Evolutionary conservation across 1,284 basidiomycete species (phyloP).

Genomic region (Lignosus rhinocerotis): DNA sequence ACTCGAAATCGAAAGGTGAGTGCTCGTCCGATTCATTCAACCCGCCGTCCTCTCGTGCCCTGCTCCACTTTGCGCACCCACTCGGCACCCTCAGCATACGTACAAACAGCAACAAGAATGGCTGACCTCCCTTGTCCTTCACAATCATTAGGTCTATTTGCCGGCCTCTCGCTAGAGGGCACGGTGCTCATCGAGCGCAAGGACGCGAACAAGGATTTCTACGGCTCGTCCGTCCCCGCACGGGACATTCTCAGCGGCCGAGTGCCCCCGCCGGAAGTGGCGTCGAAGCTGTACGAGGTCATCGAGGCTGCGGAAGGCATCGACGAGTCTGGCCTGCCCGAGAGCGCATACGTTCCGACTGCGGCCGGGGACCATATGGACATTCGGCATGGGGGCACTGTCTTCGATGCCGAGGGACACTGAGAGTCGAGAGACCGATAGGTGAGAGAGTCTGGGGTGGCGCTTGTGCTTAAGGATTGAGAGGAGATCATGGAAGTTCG

Average conservation of each 20-base stretch:
- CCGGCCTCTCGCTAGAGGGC: conserved; percentile 93
- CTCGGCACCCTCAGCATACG: not conserved
- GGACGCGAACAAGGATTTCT: conserved; percentile 93
- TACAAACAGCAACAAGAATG: not conserved
- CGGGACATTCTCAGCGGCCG: conserved; percentile 89
- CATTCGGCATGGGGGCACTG: conserved; percentile 47
- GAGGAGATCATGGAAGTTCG: not conserved
- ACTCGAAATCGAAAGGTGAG: conserved; percentile 91
- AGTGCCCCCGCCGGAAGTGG: conserved; percentile 95
- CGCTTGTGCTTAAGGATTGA: not conserved
- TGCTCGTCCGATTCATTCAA: not conserved
- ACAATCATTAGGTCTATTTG: conserved; percentile 80
- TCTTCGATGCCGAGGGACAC: conserved; percentile 67
- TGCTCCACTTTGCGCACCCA: not conserved
- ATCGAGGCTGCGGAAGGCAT: conserved; percentile 87
- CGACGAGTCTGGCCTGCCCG: conserved; percentile 78
- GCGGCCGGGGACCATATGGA: conserved; percentile 61
- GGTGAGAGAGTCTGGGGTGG: no score
- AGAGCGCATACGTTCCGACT: conserved; percentile 79
- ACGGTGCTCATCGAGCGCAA: conserved; percentile 94
- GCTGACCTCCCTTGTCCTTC: not conserved
- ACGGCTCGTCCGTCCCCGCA: conserved; percentile 89
- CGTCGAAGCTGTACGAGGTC: conserved; percentile 91
- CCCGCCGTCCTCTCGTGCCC: not conserved
- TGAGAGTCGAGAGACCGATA: not conserved